Evolutionary conservation across 495 filamentous ascomycete species (phyloP).

Genomic region (Delitschia confertaspora): DNA sequence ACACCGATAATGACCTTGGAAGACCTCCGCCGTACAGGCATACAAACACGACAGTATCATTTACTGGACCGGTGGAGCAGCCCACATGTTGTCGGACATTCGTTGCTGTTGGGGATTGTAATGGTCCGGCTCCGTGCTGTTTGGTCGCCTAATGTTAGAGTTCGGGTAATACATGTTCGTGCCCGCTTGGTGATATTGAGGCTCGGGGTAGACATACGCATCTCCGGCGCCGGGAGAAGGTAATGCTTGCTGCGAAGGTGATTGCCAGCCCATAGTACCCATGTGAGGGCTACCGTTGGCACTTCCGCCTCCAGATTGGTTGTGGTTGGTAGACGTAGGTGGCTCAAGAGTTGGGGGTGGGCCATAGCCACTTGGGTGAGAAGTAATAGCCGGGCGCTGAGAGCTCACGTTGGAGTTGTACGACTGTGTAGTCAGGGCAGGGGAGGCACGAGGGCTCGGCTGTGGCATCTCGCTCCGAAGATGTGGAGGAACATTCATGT

Average conservation of each 20-base stretch:
- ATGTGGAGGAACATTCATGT: constrained; percentile 68
- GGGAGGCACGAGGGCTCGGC: constrained; percentile 60
- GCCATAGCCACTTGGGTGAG: constrained; percentile 70
- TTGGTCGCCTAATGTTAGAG: constrained; percentile 31
- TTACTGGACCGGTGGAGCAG: constrained; percentile 33
- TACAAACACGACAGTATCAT: constrained; percentile 4
- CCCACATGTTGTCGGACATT: constrained; percentile 23
- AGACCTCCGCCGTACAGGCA: constrained; percentile 6
- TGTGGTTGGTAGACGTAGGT: constrained; percentile 40
- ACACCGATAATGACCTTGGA: too few species aligned
- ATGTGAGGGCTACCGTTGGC: constrained; percentile 37
- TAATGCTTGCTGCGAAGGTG: constrained; percentile 31
- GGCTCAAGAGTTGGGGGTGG: constrained; percentile 85
- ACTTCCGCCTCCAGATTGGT: constrained; percentile 28
- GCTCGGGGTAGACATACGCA: constrained; percentile 36
- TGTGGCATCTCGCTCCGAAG: constrained; percentile 71
- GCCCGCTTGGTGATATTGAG: constrained; percentile 22
- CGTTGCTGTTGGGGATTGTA: constrained; percentile 32
- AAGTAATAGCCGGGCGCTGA: constrained; percentile 60
- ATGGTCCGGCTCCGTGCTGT: constrained; percentile 37
- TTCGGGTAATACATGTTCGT: constrained; percentile 35
- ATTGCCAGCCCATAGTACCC: constrained; percentile 35
- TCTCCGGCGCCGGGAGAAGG: constrained; percentile 27
- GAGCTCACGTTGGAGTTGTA: constrained; percentile 46
- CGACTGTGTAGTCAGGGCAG: constrained; percentile 52